phyloP scores from a whole-genome alignment of 257 asterid genomes.

The Solanum dulcamara region DNA sequence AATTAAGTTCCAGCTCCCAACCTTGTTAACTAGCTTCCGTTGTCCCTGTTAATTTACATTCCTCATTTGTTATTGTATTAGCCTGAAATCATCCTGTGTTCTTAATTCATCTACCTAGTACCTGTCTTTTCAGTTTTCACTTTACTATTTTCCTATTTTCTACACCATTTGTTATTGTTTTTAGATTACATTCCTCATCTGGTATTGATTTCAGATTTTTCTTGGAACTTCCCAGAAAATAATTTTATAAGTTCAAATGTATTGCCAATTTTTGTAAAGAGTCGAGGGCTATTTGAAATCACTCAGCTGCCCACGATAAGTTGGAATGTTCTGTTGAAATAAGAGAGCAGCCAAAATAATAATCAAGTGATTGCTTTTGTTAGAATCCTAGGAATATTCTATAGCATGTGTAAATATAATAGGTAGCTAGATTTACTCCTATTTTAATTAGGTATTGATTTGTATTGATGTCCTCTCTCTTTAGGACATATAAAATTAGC shows the following conservation, averaged over 20 bases:
- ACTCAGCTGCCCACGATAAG: neutral
- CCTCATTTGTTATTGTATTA: neutral
- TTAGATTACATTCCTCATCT: neutral
- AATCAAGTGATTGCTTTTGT: neutral
- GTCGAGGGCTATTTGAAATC: neutral
- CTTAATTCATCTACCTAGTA: neutral
- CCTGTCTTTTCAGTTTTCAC: neutral
- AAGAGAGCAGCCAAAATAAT: neutral
- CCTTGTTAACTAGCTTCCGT: neutral
- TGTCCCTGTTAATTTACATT: neutral
- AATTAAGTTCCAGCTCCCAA: neutral
- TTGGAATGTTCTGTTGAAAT: neutral
- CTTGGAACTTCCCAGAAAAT: neutral
- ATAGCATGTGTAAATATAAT: too few relatives aligned
- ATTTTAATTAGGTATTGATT: too few relatives aligned
- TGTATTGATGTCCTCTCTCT: too few relatives aligned
- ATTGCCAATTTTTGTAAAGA: neutral
- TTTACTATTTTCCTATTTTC: neutral
- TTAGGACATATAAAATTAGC: too few relatives aligned
- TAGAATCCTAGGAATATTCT: too few relatives aligned
- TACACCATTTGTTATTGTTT: neutral
- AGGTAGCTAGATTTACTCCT: too few relatives aligned
- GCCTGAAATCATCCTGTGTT: neutral
- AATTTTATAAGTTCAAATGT: neutral
- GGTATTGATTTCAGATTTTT: neutral